phyloP scores from a whole-genome alignment of 192 early-diverging fungal genomes.

The Podila horticola region DNA sequence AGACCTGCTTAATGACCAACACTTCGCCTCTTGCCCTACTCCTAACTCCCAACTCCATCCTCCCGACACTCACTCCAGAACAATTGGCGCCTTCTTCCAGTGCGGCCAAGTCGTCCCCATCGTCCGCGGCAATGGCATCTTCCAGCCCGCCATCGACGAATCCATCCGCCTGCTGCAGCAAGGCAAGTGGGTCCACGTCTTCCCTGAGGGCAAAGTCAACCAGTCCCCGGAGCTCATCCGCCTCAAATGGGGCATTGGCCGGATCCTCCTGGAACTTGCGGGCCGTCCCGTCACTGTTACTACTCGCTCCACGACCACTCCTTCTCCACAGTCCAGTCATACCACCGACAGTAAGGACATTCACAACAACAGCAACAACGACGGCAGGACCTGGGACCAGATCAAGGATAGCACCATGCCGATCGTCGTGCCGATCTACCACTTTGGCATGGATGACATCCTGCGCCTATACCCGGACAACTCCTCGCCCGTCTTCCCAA shows the following conservation, averaged over 20 bases:
- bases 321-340: not conserved
- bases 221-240: constrained; percentile 64
- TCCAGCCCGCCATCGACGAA: constrained; percentile 85
- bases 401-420: constrained; percentile 21
- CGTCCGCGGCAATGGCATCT: constrained; percentile 84
- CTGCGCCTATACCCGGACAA: constrained; percentile 65
- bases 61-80: constrained; percentile 36
- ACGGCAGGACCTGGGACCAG: constrained; percentile 63
- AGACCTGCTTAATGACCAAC: not conserved
- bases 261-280: constrained; percentile 83
- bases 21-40: not conserved
- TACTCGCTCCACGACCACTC: not conserved
- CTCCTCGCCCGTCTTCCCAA: constrained; percentile 58
- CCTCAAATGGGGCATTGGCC: constrained; percentile 90
- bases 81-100: constrained; percentile 70
- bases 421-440: constrained; percentile 51
- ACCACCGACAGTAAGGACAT: not conserved
- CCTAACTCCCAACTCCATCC: not conserved
- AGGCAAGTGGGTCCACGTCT: constrained; percentile 88
- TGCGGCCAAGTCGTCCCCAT: constrained; percentile 86
- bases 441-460: constrained; percentile 65
- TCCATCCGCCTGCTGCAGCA: constrained; percentile 73
- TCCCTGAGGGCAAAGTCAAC: constrained; percentile 84
- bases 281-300: constrained; percentile 62
- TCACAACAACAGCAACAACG: constrained; percentile 56